Base-by-base conservation (phyloP, 164 flowering plant genomes). In the Amborella trichopoda region DNA sequence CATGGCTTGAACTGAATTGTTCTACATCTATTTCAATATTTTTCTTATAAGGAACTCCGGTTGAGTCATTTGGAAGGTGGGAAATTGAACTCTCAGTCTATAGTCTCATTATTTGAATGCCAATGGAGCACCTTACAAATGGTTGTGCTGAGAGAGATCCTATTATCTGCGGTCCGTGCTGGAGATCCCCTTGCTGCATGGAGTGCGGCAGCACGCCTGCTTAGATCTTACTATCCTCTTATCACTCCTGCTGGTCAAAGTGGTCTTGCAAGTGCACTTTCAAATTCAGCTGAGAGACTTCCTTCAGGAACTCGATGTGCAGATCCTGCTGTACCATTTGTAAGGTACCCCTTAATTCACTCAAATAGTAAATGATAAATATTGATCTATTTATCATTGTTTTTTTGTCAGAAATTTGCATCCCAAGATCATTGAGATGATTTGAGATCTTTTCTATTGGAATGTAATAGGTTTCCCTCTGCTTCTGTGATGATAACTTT, bases 51-150 rank as follows among this genome's bases (percentile, higher is more conserved):
- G 87, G 84, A 73, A 58, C 56, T 38, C 54, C 75, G 63, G 58
- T 43, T 63, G 30, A 60, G 41, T 62, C 69, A 62, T 46, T 49
- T 67, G 58, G 94, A 83, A 65, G 51, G 67, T 47, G 81, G 83
- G 30, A 93, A 81, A 68, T 46, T 68, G 64, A 82, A 77, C 50
- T 81, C 73, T 40, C 78, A 81, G 23, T 84, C 86, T 13, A 69
- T 85, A 21, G 83, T 93, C 38, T 74, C 91, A 6, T 55, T 93
- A 18, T 93, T 84, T 66, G 99, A 80, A 62, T 88, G 94, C 44
- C 99, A 93, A 30, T 93, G 99, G 99, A 93, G 96, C 72, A 88
- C 94, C 44, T 62, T 93, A 54, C 99, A 93, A 70, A 93, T 93
- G 99, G 99, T 88, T 66, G 96, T 93, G 14, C 74, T 93, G 32